Base-by-base conservation (phyloP, 1,284 basidiomycete species). In the Amylostereum areolatum region DNA sequence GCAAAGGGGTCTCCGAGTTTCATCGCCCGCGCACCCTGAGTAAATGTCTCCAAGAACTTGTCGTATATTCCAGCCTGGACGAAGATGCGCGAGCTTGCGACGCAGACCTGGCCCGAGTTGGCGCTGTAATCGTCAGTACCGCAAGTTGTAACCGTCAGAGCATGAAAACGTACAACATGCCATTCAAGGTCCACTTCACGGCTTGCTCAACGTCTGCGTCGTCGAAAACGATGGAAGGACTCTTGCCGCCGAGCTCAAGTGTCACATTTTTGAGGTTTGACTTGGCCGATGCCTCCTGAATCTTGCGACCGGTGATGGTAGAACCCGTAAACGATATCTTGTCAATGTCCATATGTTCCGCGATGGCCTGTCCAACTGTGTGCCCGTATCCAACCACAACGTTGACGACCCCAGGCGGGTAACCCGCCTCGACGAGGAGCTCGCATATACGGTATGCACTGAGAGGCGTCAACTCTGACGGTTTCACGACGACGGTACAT, bases 381-480 rank as follows among this genome's bases (percentile, higher is more conserved):
- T 65, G 61, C 32, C 88, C 88, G 68, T 82, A 86, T 29, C 86
- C 81, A 49, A 67, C 69, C 55, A 85, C 59, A 59, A 88, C 67
- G 72, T 90, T 90, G 65, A 90, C 71, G 49, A 85, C 84, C 60
- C 87, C 88, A 5, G 77, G 70, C 36, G 83, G 83, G 67, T 85
- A 74, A 50, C 84, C 84, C 39, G 80, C 83, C 60, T 75, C 63
- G 25, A 64, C 54, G 52, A 70, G 62, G 52, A 87, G 73, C 27
- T 64, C 59, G 42, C 71, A 69, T 64, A 85, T 67, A 51, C 74
- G 73, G 49, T 89, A 70, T 31, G 89, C 87, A 24, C 88, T 86
- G 43, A 97, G 77, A 24, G 93, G 92, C 2, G 93, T 96, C 62
- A 92, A 82, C 68, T 97, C 93, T 25, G 90, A 92, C 5, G 93